phyloP scores from a whole-genome alignment of 2,329 filamentous ascomycete species.

The Penicillium polonicum region DNA sequence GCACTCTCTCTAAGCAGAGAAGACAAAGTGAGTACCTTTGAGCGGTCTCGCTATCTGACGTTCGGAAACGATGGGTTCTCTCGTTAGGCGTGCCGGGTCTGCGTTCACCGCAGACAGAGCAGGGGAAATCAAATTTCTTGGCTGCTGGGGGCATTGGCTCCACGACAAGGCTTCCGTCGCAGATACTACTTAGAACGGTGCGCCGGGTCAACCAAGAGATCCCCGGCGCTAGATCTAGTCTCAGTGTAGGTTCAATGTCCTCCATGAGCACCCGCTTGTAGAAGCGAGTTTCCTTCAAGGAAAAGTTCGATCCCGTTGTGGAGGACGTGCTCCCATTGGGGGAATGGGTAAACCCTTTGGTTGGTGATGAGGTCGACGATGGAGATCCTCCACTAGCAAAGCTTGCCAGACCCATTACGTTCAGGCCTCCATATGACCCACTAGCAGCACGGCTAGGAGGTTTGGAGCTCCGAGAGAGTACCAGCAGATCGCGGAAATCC shows the following conservation, averaged over 20 bases:
- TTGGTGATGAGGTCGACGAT: conserved; percentile 59
- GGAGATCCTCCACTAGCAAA: conserved; percentile 47
- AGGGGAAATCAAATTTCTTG: conserved; percentile 60
- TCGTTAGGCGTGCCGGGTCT: conserved; percentile 69
- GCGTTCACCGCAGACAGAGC: conserved; percentile 83
- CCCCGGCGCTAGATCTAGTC: conserved; percentile 83
- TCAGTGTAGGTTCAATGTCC: conserved; percentile 90
- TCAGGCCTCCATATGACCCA: conserved; percentile 66
- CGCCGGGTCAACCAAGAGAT: conserved; percentile 91
- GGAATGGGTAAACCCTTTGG: conserved; percentile 60
- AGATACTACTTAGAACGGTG: conserved; percentile 77
- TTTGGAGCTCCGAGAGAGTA: conserved; percentile 62
- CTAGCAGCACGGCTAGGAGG: conserved; percentile 68
- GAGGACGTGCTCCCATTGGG: conserved; percentile 43
- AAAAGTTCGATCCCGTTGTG: conserved; percentile 46
- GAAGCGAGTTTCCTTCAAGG: conserved; percentile 86
- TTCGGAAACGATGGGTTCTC: conserved; percentile 83
- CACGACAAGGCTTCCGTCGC: conserved; percentile 81
- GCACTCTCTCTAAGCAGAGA: conserved; percentile 79
- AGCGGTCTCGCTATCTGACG: conserved; percentile 79
- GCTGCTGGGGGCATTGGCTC: conserved; percentile 72
- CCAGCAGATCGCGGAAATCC: conserved; percentile 78
- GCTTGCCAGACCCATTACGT: conserved; percentile 56
- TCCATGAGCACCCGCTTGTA: conserved; percentile 87
- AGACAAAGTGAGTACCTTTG: conserved; percentile 87